Evolutionary conservation across 306 rosid species (phyloP), one percentile per base, ranked within the genome.

Genomic region (Spatholobus suberectus): DNA sequence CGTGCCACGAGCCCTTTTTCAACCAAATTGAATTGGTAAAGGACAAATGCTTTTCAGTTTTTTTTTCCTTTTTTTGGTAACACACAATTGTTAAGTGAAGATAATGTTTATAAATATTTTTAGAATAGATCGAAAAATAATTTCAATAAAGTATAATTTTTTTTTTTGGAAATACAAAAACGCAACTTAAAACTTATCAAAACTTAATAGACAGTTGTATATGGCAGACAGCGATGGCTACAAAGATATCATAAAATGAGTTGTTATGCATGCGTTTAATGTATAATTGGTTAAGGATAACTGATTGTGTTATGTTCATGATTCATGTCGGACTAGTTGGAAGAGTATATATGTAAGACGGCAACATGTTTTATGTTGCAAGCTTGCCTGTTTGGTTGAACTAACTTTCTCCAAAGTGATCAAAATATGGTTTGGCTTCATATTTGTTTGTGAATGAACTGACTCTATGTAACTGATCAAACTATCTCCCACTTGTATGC

Each of bases 1-100:
- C 41, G 85, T 88, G 87, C 76, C 70, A 15, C 35, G 1, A 10
- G 13, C 26, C 26, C 18, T 20, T 52, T 79, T 49, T 67, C 20
- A 69, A 35, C 38, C 40, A 46, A 68, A 79, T 24, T 37, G 5
- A 37, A 34, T 55, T 4, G 4, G 12, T 35, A 24, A 68, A 38
- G 35, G 49, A 66, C 47, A 63, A 77, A 5, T 34, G 9, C 34
- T 47, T 78, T 49, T 34, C 27, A 18, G 9, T 7, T n/a, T 63
- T 23, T 14, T 38, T 1, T 6, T 0, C 5, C 11, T 9, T 2
- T 47, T 27, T 34, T 23, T 20, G 2, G 8, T 27, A 44, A 44
- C 20, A 76, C 44, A 40, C 32, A 47, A 24, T 59, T 61, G 2
- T 41, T 59, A 6, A 5, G 18, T 26, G 9, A 17, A 12, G 20